Conservation (phyloP, 306 rosid species). For the Rubus parviflorus region DNA sequence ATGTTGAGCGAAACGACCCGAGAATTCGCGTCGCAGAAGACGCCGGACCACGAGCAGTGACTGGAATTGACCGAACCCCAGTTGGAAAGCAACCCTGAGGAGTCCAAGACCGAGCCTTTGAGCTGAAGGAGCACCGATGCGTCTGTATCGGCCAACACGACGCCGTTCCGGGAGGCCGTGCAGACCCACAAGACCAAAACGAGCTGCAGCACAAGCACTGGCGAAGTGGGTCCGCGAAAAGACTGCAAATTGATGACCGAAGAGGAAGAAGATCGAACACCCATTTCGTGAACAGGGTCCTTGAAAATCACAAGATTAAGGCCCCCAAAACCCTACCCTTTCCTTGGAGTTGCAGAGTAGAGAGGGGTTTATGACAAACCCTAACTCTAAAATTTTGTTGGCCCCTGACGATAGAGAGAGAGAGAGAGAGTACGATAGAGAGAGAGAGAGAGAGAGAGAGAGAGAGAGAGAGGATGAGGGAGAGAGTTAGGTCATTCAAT, state of each 20-base stretch:
- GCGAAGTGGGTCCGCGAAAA: conserved; percentile 21
- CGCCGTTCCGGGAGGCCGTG: conserved; percentile 14
- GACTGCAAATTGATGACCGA: conserved; percentile 47
- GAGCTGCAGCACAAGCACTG: conserved; percentile 23
- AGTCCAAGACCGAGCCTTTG: conserved; percentile 63
- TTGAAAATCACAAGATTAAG: conserved; percentile 21
- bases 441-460: not conserved
- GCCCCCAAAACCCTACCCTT: conserved; percentile 28
- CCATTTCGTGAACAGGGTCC: conserved; percentile 55
- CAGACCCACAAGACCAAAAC: conserved; percentile 24
- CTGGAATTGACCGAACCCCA: conserved; percentile 43
- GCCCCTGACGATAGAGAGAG: conserved; percentile 11
- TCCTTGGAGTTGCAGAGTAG: conserved; percentile 25
- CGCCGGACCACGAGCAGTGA: conserved; percentile 67
- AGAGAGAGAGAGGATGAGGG: not conserved
- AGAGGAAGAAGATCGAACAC: conserved; percentile 39
- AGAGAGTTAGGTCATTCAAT: conserved; percentile 28
- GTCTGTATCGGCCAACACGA: conserved; percentile 50
- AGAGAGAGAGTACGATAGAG: not conserved
- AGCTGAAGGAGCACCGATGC: conserved; percentile 64
- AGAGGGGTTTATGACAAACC: conserved; percentile 50
- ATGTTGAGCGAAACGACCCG: conserved; percentile 73
- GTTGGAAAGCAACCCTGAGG: conserved; percentile 52
- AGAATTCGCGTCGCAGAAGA: conserved; percentile 54
- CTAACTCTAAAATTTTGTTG: conserved; percentile 52